These are phyloP conservation scores for Malus domestica DNA, from an alignment of 306 rosid genomes.

Conservation along the genomic window DNA sequence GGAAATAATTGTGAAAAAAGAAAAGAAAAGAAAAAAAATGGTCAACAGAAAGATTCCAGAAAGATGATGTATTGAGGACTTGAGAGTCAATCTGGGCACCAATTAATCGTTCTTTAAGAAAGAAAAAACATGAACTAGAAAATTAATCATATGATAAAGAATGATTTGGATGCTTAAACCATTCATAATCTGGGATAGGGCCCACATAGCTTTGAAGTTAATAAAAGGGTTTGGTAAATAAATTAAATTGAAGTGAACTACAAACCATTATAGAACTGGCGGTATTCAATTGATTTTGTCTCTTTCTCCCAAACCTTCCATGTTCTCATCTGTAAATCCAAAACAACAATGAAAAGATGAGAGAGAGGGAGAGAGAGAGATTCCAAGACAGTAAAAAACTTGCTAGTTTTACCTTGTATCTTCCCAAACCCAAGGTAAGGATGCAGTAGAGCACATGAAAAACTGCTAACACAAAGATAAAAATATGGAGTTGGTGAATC, in stretches of 20 bases:
- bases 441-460: slow-evolving; percentile 70
- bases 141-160: not conserved
- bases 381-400: not conserved
- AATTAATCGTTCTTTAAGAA: not conserved
- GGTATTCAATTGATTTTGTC: slow-evolving; percentile 43
- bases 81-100: not conserved
- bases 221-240: not conserved
- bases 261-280: slow-evolving; percentile 33
- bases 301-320: slow-evolving; percentile 85
- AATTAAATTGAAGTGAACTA: not conserved
- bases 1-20: not conserved
- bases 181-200: not conserved
- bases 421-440: slow-evolving; percentile 51
- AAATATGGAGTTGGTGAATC: slow-evolving; percentile 82
- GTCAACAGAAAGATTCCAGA: too few species aligned
- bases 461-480: slow-evolving; percentile 66
- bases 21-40: not conserved
- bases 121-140: not conserved
- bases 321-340: slow-evolving; percentile 52
- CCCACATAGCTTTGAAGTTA: not conserved
- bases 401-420: slow-evolving; percentile 45
- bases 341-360: not conserved
- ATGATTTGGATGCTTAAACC: not conserved
- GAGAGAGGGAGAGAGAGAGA: slow-evolving; percentile 2
- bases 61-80: too few species aligned